Evolutionary conservation across 1,139 yeast species (phyloP).

Genomic region (Tardiomyces blankii): DNA sequence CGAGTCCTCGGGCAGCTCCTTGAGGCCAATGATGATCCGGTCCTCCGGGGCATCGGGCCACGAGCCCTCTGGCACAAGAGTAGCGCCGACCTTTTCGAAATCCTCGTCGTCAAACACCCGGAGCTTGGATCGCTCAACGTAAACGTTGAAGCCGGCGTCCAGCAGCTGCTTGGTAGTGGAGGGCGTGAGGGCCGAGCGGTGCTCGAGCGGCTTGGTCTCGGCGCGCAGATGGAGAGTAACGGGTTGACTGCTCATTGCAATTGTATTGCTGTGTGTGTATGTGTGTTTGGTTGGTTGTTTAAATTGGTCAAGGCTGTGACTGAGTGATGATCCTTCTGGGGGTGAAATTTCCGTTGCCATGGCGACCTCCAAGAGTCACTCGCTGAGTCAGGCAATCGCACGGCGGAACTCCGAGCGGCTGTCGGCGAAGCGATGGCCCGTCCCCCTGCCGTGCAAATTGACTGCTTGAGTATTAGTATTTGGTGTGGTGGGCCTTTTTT

Average conservation of each 20-base stretch:
- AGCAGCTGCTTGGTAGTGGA: constrained; percentile 72
- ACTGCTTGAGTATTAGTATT: no score
- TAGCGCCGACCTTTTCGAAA: constrained; percentile 70
- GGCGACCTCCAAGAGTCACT: neutral
- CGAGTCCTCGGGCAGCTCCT: constrained; percentile 89
- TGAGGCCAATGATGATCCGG: constrained; percentile 82
- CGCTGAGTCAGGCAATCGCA: no score
- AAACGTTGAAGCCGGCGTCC: constrained; percentile 81
- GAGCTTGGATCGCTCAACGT: constrained; percentile 78
- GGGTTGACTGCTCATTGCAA: neutral
- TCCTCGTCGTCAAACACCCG: constrained; percentile 69
- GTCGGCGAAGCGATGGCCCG: no score
- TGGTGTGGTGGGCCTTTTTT: no score
- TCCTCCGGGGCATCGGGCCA: constrained; percentile 89
- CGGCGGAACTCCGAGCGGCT: no score
- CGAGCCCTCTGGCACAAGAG: constrained; percentile 82
- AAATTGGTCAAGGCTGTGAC: no score
- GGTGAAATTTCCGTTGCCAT: neutral
- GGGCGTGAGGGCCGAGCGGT: constrained; percentile 95
- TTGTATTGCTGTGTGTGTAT: neutral
- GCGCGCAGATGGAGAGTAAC: constrained; percentile 68
- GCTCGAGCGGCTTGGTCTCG: constrained; percentile 93
- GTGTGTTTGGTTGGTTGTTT: no score
- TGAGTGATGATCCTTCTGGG: neutral
- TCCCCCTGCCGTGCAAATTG: no score